Percentiles rank a stretch among this genome's conserved stretches.
Conservation (phyloP, 805 yeast genomes). For the Diddensiella transvaalensis region DNA sequence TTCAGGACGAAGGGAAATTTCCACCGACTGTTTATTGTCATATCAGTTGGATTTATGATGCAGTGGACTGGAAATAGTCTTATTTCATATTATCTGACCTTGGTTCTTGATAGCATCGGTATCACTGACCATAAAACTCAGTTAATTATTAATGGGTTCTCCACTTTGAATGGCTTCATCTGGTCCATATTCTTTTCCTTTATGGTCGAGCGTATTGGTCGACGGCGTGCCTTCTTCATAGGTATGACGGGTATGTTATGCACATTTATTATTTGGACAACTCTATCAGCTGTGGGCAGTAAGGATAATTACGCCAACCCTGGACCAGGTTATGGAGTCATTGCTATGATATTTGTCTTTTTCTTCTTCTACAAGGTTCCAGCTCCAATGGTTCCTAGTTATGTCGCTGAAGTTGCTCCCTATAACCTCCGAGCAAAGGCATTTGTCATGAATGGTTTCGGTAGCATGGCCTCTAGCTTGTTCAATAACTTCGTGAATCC, state of each 20-base stretch:
- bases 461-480: slow-evolving; percentile 2
- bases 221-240: slow-evolving; percentile 17
- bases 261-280: slow-evolving; percentile 10
- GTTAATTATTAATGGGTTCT: slow-evolving; percentile 11
- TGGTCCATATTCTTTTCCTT: slow-evolving; percentile 21
- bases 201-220: slow-evolving; percentile 13
- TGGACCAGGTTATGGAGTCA: slow-evolving; percentile 16
- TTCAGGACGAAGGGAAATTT: slow-evolving; percentile 14
- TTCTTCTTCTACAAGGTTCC: slow-evolving; percentile 75
- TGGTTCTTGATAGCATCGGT: slow-evolving; percentile 51
- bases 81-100: slow-evolving; percentile 42
- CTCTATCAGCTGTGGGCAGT: not conserved
- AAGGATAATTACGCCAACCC: not conserved
- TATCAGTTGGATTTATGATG: slow-evolving; percentile 8
- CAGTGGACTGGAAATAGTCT: slow-evolving; percentile 13
- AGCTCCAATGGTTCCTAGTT: slow-evolving; percentile 84
- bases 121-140: slow-evolving; percentile 33
- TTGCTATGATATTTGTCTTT: slow-evolving; percentile 58
- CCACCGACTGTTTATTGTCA: slow-evolving; percentile 15
- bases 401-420: slow-evolving; percentile 80
- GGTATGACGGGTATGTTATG: slow-evolving; percentile 14
- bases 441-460: slow-evolving; percentile 45
- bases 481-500: slow-evolving; percentile 37
- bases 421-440: slow-evolving; percentile 78
- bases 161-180: not conserved